Conservation (phyloP, 176 grass and related monocot species). For the Elymus sibiricus region DNA sequence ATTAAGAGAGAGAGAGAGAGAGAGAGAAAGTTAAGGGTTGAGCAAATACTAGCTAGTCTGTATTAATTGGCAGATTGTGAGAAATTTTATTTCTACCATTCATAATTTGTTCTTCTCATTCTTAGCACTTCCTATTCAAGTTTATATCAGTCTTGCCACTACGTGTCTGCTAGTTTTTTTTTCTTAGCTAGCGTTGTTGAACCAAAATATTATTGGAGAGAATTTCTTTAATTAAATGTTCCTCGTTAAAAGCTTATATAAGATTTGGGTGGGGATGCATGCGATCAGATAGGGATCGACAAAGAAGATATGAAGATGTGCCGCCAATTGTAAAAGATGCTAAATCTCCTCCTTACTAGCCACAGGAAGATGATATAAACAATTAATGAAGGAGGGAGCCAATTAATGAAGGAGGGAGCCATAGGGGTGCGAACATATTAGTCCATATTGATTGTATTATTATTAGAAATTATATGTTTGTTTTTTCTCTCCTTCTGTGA, state of each 20-base stretch:
- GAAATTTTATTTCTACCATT: not conserved
- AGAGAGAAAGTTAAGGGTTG: not conserved
- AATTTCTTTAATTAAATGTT: not conserved
- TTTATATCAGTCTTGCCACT: not conserved
- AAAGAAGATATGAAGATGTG: not conserved
- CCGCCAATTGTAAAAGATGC: not conserved
- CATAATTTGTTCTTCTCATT: not conserved
- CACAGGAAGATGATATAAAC: not conserved
- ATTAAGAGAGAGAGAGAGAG: slow-evolving; percentile 14
- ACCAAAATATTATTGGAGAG: not conserved
- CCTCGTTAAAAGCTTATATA: not conserved
- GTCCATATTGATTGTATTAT: not conserved
- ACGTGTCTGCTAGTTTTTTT: not conserved
- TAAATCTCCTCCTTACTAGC: slow-evolving; percentile 23
- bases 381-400: not conserved
- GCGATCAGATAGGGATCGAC: not conserved
- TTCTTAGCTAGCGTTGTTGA: not conserved
- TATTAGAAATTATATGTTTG: not conserved
- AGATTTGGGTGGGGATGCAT: not conserved
- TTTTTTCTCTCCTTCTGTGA: not conserved
- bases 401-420: not conserved
- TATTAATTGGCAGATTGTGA: slow-evolving; percentile 6
- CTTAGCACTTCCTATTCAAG: not conserved
- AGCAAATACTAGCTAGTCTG: slow-evolving; percentile 18
- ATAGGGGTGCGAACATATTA: not conserved